Base-by-base conservation (phyloP, 495 filamentous ascomycete genomes). In the Pseudomonodictys pantanalensis region DNA sequence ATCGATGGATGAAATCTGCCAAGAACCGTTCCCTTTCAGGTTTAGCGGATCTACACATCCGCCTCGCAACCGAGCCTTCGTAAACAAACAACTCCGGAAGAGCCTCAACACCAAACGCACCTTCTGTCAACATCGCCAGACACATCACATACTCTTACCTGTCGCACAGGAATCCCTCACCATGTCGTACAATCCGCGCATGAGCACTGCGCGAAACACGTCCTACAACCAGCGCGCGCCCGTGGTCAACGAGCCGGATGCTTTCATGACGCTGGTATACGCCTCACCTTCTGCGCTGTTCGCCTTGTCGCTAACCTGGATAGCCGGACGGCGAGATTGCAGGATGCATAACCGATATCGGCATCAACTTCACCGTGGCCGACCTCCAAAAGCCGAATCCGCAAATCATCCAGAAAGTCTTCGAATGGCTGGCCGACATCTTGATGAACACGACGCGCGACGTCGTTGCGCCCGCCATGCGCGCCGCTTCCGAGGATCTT, bases 341-440 rank as follows among this genome's bases (percentile, higher is more conserved):
- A 67, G 91, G 88, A 68, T 98, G 93, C 73, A 95, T 98, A 77
- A 92, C 84, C 73, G 93, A 97, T 70, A 93, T 97, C 54, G 92
- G 91, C 43, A 88, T 98, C 50, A 82, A 83, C 3, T 96, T 97
- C 72, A 86, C 82, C 1, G 76, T 87, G n/a, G 86, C 88, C 60
- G 93, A 98, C 74, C 80, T 98, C 32, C 83, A 91, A 59, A 97
- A 96, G 69, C 93, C 93, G 3, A 93, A 95, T 64, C 86, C 95
- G 10, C 83, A 90, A 53, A 90, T 95, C 65, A 91, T 95, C 45
- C 95, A 97, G 73, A 88, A 90, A 80, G 88, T 98, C 30, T 92
- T 96, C 59, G 93, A 98, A 81, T 95, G 90, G 89, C 95, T 97
- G 68, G 92, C 89, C 43, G 91, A 96, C 68, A 76, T 96, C 10